Percentiles rank a stretch among this genome's conserved stretches.
phyloP scores from a whole-genome alignment of 1,284 basidiomycete species.

The Athelia sp. region DNA sequence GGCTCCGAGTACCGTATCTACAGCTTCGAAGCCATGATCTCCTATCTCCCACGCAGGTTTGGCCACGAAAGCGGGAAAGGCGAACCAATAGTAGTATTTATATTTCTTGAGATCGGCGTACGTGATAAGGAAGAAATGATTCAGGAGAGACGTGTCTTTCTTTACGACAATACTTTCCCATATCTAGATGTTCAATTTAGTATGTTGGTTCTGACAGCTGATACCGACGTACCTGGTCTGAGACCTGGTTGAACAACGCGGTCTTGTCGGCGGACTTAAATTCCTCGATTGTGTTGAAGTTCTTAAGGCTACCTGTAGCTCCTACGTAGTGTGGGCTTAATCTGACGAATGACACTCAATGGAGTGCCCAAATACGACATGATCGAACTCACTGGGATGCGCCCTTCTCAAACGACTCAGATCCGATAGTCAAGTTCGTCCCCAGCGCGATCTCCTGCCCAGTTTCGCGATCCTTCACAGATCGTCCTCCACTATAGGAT shows the following conservation, averaged over 20 bases:
- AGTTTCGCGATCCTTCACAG: conserved; percentile 71
- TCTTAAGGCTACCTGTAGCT: conserved; percentile 73
- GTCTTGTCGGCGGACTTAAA: conserved; percentile 91
- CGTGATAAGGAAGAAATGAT: conserved; percentile 83
- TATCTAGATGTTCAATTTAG: conserved; percentile 39
- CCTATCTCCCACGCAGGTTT: conserved; percentile 85
- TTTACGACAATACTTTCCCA: conserved; percentile 55
- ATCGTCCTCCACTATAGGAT: conserved; percentile 67
- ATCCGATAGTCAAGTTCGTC: conserved; percentile 55
- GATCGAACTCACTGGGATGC: conserved; percentile 27
- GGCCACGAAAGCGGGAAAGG: conserved; percentile 86
- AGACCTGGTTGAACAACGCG: conserved; percentile 68
- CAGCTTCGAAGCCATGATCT: conserved; percentile 48
- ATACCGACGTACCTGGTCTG: conserved; percentile 46
- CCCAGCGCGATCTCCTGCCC: conserved; percentile 59
- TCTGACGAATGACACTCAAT: conserved; percentile 12
- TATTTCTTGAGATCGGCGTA: conserved; percentile 98
- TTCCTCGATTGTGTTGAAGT: conserved; percentile 95
- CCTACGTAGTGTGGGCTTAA: conserved; percentile 29
- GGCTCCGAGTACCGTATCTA: conserved; percentile 29
- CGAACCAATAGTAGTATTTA: conserved; percentile 97
- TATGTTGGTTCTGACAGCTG: conserved; percentile 2
- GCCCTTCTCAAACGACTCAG: conserved; percentile 49
- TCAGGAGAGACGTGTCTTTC: conserved; percentile 53
- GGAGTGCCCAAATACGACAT: conserved; percentile 1